A percentile compares a stretch with the other conserved stretches of the same genome.
Evolutionary conservation across 1,284 basidiomycete species (phyloP).

Genomic region (Microbotryum silenes-acaulis): DNA sequence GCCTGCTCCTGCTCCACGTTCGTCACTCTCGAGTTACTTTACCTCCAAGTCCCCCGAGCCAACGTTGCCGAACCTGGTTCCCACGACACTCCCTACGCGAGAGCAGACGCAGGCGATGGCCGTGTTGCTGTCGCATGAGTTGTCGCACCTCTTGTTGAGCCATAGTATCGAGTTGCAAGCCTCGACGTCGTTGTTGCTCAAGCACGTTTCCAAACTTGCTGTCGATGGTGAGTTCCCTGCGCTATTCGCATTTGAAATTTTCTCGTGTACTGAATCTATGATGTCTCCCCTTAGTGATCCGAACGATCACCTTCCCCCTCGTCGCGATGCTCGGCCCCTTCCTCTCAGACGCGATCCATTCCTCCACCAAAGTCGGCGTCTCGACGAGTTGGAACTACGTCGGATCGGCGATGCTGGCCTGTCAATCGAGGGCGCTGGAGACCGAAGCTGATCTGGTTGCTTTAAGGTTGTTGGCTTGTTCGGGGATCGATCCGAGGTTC

Average conservation of each 20-base stretch:
- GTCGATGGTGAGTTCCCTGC: conserved; percentile 25
- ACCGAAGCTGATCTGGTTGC: conserved; percentile 30
- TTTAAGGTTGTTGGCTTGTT: conserved; percentile 29
- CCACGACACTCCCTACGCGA: conserved; percentile 13
- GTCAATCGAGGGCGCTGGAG: conserved; percentile 23
- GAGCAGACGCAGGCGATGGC: conserved; percentile 33
- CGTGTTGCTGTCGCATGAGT: conserved; percentile 34
- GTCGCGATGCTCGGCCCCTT: conserved; percentile 35
- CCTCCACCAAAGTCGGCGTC: conserved; percentile 19
- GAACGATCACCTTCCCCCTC: conserved; percentile 33
- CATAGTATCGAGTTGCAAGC: conserved; percentile 36
- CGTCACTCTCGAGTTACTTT: background rate
- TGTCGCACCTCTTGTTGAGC: conserved; percentile 33
- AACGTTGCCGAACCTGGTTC: conserved; percentile 5
- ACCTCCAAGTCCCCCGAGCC: background rate
- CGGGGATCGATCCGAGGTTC: conserved; percentile 33
- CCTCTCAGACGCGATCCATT: conserved; percentile 33
- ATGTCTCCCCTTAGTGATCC: conserved; percentile 17
- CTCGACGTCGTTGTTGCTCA: conserved; percentile 28
- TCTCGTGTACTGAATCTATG: no score
- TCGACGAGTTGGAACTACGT: conserved; percentile 18
- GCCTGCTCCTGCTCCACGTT: background rate
- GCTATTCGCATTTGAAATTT: no score
- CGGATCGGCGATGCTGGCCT: conserved; percentile 23
- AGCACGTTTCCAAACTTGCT: conserved; percentile 30